Evolutionary conservation across 768 basidiomycete genomes (phyloP).

Genomic region (Mycena rebaudengoi): DNA sequence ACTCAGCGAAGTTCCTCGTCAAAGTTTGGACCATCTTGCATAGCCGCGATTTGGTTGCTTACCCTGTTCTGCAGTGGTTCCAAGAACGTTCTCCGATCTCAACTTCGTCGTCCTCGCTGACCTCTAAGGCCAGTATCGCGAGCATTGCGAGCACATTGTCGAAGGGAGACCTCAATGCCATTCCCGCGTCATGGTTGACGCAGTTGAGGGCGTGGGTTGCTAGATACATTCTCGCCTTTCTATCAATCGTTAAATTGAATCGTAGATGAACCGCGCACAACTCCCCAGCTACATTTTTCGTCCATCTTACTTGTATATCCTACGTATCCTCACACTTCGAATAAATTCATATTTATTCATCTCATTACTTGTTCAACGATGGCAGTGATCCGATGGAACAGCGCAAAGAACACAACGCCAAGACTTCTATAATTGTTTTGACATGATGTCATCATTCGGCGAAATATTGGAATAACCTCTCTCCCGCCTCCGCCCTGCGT

Average conservation of each 20-base stretch:
- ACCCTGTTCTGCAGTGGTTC: constrained; percentile 47
- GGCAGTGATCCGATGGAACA: too few species aligned
- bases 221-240: constrained; percentile 33
- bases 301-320: background rate
- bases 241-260: constrained; percentile 35
- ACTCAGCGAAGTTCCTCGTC: constrained; percentile 63
- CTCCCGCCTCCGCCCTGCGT: too few species aligned
- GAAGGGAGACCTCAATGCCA: constrained; percentile 23
- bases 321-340: background rate
- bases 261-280: constrained; percentile 15
- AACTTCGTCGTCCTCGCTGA: constrained; percentile 8
- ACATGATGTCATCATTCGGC: constrained; percentile 9
- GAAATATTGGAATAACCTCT: constrained; percentile 16
- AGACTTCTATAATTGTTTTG: background rate
- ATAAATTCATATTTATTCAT: too few species aligned
- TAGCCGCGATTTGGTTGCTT: too few species aligned
- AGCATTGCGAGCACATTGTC: constrained; percentile 30
- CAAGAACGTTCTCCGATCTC: constrained; percentile 37
- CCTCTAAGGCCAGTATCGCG: constrained; percentile 26
- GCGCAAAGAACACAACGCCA: too few species aligned
- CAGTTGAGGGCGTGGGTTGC: constrained; percentile 33
- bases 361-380: too few species aligned
- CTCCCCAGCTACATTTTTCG: background rate
- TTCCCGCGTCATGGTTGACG: constrained; percentile 18
- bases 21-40: too few species aligned